Evolutionary conservation across 257 asterid species (phyloP).

Genomic region (Nemophila menziesii): DNA sequence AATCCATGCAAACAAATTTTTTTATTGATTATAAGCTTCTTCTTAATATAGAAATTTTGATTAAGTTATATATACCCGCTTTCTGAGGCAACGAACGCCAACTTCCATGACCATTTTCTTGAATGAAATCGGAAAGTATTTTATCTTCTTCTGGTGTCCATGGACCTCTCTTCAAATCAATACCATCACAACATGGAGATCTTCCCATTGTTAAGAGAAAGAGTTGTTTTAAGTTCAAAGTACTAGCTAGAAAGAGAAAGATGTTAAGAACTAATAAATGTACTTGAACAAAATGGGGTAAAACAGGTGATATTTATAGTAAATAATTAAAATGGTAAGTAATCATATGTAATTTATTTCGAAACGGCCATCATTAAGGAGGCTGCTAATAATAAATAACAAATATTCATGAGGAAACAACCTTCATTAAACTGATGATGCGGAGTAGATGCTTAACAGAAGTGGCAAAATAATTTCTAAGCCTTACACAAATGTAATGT

Average conservation of each 20-base stretch:
- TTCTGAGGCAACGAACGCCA: constrained; percentile 3
- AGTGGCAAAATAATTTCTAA: neutral
- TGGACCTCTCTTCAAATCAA: constrained; percentile 3
- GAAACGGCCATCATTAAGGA: too few relatives aligned
- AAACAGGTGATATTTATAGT: too few relatives aligned
- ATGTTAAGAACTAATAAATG: too few relatives aligned
- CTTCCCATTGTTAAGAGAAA: neutral
- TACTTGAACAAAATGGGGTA: too few relatives aligned
- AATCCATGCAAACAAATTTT: too few relatives aligned
- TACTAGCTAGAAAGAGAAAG: too few relatives aligned
- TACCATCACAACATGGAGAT: neutral
- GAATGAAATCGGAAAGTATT: neutral
- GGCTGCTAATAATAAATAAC: too few relatives aligned
- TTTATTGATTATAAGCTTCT: neutral
- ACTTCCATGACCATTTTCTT: constrained; percentile 3
- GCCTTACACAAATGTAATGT: neutral
- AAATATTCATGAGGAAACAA: neutral
- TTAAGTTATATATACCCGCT: constrained; percentile 4
- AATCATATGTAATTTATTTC: too few relatives aligned
- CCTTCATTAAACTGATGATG: constrained; percentile 1
- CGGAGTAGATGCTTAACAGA: neutral
- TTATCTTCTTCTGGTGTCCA: constrained; percentile 3
- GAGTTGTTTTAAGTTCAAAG: too few relatives aligned
- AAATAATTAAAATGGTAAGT: too few relatives aligned
- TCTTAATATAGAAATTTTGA: neutral